Evolutionary conservation across 257 asterid species (phyloP).

Genomic region (Lycium barbarum): DNA sequence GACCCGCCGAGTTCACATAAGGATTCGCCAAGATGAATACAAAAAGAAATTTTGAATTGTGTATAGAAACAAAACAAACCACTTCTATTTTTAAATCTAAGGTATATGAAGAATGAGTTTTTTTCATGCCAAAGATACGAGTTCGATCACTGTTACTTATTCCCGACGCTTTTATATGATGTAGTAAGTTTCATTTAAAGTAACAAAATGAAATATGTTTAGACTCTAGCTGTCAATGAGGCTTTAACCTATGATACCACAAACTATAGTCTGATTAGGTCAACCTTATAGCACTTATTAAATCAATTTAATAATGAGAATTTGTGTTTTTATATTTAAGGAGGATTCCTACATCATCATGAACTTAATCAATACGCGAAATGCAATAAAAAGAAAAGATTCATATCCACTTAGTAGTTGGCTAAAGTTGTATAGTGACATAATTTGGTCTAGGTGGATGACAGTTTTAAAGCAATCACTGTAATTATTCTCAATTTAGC

Average conservation of each 20-base stretch:
- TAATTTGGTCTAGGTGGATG: slow-evolving; percentile 31
- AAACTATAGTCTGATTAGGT: slow-evolving; percentile 13
- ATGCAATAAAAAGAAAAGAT: slow-evolving; percentile 17
- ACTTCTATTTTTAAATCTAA: too few relatives aligned
- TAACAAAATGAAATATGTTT: neutral
- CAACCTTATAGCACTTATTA: neutral
- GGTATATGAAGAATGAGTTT: neutral
- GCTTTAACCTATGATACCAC: slow-evolving; percentile 11
- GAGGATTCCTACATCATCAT: slow-evolving; percentile 23
- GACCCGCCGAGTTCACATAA: too few relatives aligned
- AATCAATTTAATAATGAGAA: neutral
- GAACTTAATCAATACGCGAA: slow-evolving; percentile 6
- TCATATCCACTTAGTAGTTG: slow-evolving; percentile 25
- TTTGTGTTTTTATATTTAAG: neutral
- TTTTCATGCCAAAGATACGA: too few relatives aligned
- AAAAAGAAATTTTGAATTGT: too few relatives aligned
- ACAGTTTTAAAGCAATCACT: slow-evolving; percentile 22
- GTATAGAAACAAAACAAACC: neutral
- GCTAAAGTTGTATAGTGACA: slow-evolving; percentile 27
- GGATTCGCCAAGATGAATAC: too few relatives aligned
- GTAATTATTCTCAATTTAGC: neutral
- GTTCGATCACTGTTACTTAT: too few relatives aligned
- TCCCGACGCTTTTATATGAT: too few relatives aligned
- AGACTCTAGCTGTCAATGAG: neutral
- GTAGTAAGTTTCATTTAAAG: neutral